phyloP scores from a whole-genome alignment of 768 basidiomycete species.

The Mycena rosella region DNA sequence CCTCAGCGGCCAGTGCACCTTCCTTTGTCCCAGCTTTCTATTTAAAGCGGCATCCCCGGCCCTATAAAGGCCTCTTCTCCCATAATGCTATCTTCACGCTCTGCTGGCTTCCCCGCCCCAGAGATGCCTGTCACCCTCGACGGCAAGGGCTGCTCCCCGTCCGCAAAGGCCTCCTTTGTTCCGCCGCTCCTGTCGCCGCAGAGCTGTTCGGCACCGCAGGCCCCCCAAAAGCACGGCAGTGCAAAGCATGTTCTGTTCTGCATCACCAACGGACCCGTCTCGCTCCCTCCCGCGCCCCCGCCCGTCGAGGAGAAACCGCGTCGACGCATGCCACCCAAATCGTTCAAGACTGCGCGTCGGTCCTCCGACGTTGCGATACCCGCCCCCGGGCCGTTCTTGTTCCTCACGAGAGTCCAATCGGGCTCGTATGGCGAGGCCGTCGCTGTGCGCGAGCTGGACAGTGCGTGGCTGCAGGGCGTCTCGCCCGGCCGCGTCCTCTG shows the following conservation, averaged over 20 bases:
- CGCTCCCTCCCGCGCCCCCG: slow-evolving; percentile 3
- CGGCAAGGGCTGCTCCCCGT: slow-evolving; percentile 25
- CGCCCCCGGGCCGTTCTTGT: slow-evolving; percentile 47
- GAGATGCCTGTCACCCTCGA: slow-evolving; percentile 27
- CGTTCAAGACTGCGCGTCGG: slow-evolving; percentile 13
- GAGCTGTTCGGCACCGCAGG: slow-evolving; percentile 11
- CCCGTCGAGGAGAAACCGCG: slow-evolving; percentile 2
- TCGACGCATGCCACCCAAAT: slow-evolving; percentile 5
- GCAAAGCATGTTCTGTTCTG: slow-evolving; percentile 26
- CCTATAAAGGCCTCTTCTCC: background rate
- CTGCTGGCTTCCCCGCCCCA: background rate
- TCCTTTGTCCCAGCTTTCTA: slow-evolving; percentile 27
- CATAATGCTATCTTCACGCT: slow-evolving; percentile 2
- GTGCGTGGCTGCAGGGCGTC: slow-evolving; percentile 25
- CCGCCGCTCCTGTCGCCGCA: slow-evolving; percentile 23
- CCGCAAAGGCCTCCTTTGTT: slow-evolving; percentile 21
- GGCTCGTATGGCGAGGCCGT: slow-evolving; percentile 32
- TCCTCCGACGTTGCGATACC: background rate
- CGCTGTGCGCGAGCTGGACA: slow-evolving; percentile 40
- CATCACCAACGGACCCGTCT: slow-evolving; percentile 27
- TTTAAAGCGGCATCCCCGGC: slow-evolving; percentile 2
- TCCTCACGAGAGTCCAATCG: slow-evolving; percentile 42
- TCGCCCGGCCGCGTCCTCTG: slow-evolving; percentile 50
- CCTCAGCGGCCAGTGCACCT: slow-evolving; percentile 1
- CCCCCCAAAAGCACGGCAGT: slow-evolving; percentile 20